These are phyloP conservation scores for Aurantiochytrium sp. DNA, from an alignment of 108 stramenopile species.

Conservation along the genomic window DNA sequence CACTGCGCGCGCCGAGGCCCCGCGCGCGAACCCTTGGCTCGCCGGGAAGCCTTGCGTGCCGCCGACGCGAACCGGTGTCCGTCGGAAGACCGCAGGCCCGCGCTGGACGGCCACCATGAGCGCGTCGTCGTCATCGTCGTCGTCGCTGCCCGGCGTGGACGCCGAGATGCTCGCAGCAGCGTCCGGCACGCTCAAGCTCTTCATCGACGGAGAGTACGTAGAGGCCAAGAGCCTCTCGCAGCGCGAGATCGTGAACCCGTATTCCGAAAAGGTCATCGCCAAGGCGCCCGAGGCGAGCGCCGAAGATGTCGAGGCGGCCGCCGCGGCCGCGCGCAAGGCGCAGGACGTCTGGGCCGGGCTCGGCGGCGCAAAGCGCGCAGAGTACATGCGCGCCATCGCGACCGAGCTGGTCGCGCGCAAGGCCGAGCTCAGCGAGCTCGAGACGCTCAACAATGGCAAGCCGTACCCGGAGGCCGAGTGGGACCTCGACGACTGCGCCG, in stretches of 20 bases:
- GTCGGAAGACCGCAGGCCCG: too few species aligned
- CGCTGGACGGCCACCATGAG: too few species aligned
- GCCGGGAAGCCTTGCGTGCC: too few species aligned
- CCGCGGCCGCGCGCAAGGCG: slow-evolving; percentile 26
- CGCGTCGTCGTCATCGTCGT: too few species aligned
- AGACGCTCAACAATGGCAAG: slow-evolving; percentile 70
- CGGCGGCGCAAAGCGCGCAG: slow-evolving; percentile 5
- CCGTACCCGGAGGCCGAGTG: slow-evolving; percentile 64
- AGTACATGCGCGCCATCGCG: slow-evolving; percentile 35
- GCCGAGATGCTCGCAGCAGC: not conserved
- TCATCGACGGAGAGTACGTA: slow-evolving; percentile 10
- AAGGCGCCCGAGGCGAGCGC: slow-evolving; percentile 31
- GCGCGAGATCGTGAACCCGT: not conserved
- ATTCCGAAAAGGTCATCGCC: not conserved
- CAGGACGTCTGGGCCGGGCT: slow-evolving; percentile 35
- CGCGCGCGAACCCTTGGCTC: too few species aligned
- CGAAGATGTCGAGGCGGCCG: slow-evolving; percentile 37
- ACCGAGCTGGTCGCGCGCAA: slow-evolving; percentile 33
- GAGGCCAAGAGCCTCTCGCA: not conserved
- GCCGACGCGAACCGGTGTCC: too few species aligned
- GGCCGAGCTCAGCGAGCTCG: slow-evolving; percentile 38
- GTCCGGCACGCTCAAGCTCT: not conserved
- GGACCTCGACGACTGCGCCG: slow-evolving; percentile 63
- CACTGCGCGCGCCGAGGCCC: too few species aligned
- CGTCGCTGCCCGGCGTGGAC: not conserved